Base-by-base conservation (phyloP, 257 asterid genomes). In the Euphrasia confusa region DNA sequence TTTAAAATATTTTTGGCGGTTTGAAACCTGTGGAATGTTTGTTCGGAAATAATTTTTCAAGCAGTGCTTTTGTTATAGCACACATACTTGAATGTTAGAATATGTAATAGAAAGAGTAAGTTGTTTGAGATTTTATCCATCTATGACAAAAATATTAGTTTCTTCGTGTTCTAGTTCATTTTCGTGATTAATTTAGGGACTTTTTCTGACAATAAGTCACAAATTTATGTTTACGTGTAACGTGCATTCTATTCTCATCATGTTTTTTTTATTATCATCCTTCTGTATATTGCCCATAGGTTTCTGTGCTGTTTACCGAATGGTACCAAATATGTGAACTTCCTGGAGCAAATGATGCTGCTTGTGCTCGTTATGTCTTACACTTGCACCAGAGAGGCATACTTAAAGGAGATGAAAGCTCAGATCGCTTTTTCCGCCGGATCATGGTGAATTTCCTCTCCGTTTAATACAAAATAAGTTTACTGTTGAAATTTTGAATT, bases 311-410 rank as follows among this genome's bases (percentile, higher is more conserved):
- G 70, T 93, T 93, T 72, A 82, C 80, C 49, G 95, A 93, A 1
- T 93, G 97, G 99, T 89, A 76, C 77, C 80, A 82, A 71, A 75
- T 93, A 60, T 89, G 96, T 78, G 97, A 87, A 76, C 83, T 76
- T 73, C 93, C 95, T 63, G 95, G 89, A 68, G 78, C 82, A 59
- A 93, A 82, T 72, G 97, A 93, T 72, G 74, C 83, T 54, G 88
- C 85, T 39, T 80, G 79, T 67, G 91, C 88, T 35, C 91, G 75
- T 54, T 85, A 73, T 76, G 89, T 89, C 58, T 54, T 73, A 18
- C 83, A 74, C 71, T 72, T 93, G 30, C 91, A 87, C 60, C 95
- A 89, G 68, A 83, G 76, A 65, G 92, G 96, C 79, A 72, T 93
- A 26, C 95, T 93, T 63, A 80, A 83, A 75, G 99, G 97, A 68